These are phyloP conservation scores for Pythium folliculosum DNA, from an alignment of 352 stramenopile species.

Conservation along the genomic window DNA sequence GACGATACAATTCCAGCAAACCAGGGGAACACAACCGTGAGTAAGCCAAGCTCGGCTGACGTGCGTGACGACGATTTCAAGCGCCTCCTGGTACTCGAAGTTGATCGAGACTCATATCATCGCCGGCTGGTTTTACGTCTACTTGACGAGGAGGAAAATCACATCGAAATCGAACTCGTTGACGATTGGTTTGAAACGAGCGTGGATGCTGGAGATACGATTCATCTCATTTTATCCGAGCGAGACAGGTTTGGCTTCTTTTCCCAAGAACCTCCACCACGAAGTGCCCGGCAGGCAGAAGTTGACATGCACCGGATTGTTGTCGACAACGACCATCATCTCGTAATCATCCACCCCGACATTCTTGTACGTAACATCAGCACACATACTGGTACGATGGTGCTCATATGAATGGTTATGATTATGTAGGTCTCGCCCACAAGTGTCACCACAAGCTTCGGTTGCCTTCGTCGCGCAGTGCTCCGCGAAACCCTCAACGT, in stretches of 20 bases:
- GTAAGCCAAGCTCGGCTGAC: neutral
- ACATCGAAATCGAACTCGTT: conserved; percentile 56
- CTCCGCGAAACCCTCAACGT: conserved; percentile 71
- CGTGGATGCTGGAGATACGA: conserved; percentile 70
- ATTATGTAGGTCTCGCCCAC: conserved; percentile 70
- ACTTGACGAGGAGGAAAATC: conserved; percentile 65
- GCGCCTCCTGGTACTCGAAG: conserved; percentile 66
- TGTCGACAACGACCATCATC: conserved; percentile 45
- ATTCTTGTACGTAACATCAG: conserved; percentile 51
- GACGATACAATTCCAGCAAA: conserved; percentile 7
- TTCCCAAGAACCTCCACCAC: conserved; percentile 20
- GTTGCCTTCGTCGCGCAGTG: conserved; percentile 67
- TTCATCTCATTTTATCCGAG: conserved; percentile 80
- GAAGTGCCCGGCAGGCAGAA: neutral
- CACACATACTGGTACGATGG: neutral
- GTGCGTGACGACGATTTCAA: conserved; percentile 40
- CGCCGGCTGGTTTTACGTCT: conserved; percentile 56
- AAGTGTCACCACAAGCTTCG: conserved; percentile 75
- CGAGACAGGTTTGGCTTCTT: conserved; percentile 47
- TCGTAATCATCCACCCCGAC: conserved; percentile 74
- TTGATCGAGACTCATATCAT: conserved; percentile 52
- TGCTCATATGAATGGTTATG: neutral
- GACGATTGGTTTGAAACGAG: conserved; percentile 82
- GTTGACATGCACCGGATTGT: conserved; percentile 3
- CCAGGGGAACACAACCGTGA: neutral